Conservation (phyloP, 768 basidiomycete species). For the Suillus bovinus region DNA sequence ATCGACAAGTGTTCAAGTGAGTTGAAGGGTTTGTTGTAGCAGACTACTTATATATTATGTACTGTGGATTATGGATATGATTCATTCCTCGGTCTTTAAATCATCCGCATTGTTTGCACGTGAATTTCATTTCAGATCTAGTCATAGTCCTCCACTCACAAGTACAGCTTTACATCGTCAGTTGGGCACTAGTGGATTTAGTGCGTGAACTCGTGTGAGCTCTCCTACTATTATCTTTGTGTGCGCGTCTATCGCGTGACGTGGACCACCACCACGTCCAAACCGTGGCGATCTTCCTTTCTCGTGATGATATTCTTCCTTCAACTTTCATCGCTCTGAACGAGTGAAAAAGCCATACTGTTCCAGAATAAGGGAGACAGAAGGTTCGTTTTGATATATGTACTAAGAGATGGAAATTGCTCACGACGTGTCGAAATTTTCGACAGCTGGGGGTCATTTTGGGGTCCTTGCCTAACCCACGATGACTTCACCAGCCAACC, state of each 20-base stretch:
- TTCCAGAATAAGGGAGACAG: neutral
- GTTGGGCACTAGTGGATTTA: neutral
- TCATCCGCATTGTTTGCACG: neutral
- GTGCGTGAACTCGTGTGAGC: neutral
- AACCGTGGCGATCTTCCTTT: too few relatives aligned
- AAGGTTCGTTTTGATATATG: neutral
- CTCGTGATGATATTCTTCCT: too few relatives aligned
- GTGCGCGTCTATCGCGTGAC: neutral
- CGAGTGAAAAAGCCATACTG: neutral
- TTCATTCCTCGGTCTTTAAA: neutral
- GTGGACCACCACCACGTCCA: too few relatives aligned
- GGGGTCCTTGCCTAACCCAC: neutral
- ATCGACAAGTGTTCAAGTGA: neutral
- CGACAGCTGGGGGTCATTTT: neutral
- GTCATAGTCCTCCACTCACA: neutral
- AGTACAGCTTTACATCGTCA: neutral
- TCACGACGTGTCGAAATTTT: neutral
- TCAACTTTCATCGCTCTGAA: too few relatives aligned
- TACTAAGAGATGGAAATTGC: neutral
- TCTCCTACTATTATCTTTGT: neutral
- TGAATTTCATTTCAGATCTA: constrained; percentile 1
- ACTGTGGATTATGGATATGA: neutral
- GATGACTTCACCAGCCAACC: neutral
- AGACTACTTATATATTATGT: neutral
- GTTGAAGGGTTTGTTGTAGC: neutral